Base-by-base conservation (phyloP, 768 basidiomycete genomes). In the Rhodotorula graminis region DNA sequence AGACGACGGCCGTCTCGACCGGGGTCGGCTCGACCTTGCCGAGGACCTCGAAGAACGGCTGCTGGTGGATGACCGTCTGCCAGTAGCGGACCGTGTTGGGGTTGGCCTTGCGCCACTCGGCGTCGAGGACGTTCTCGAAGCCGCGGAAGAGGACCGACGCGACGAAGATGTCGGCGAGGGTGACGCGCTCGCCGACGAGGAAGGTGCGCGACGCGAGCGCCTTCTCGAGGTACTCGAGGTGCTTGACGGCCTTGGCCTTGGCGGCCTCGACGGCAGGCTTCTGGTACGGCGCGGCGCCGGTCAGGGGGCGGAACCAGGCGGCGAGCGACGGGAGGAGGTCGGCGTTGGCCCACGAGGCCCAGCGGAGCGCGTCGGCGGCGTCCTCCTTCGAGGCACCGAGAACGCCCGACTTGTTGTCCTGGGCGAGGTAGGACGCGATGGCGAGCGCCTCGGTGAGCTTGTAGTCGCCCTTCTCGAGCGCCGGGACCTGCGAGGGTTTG, bases 141-240 rank as follows among this genome's bases (percentile, higher is more conserved):
- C 85, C 85, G 72, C 84, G 84, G 75, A 84, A 84, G 72, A 92
- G 80, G 79, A 85, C 75, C 64, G 84, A 81, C 50, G 90, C 91
- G 75, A 91, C 77, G 79, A 81, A 80, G 82, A 99, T 81, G 79
- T 99, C 96, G 74, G 93, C 96, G 60, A 95, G 85, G 73, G 93
- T 92, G 85, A 98, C 90, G 79, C 95, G 91, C 81, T 99, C 92
- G 76, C 88, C 89, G 67, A 93, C 93, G 78, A 98, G 86, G 86
- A 88, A 98, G 59, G 95, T 99, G 79, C 86, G 87, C 69, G 87
- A 84, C 61, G 84, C 80, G 77, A 99, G 87, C 84, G 90, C 86
- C 47, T 82, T 81, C 76, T 99, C 87, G 68, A 98, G 84, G 74
- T 87, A 87, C 53, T 83, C 83, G 62, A 96, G 84, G 29, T 86